phyloP scores from a whole-genome alignment of 352 stramenopile genomes.

The Globisporangium abappressorium region DNA sequence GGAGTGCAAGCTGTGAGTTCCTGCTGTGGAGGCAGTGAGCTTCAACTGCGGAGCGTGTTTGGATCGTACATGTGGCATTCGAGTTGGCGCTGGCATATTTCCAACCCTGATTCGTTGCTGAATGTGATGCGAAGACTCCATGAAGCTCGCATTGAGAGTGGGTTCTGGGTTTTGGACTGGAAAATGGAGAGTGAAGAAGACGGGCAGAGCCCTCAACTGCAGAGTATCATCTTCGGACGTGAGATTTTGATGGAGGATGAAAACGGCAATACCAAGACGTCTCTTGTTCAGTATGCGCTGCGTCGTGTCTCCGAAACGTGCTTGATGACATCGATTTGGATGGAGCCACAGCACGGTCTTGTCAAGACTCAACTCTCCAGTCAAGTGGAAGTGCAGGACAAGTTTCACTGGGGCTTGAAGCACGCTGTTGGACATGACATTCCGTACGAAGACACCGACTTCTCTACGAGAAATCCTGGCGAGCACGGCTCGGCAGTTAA shows the following conservation, averaged over 20 bases:
- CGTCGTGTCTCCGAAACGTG: slow-evolving; percentile 66
- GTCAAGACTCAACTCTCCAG: slow-evolving; percentile 56
- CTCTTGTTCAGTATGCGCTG: slow-evolving; percentile 78
- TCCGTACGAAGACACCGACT: slow-evolving; percentile 42
- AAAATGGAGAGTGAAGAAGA: slow-evolving; percentile 61
- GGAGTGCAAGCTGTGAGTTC: slow-evolving; percentile 29
- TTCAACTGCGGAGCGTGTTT: slow-evolving; percentile 75
- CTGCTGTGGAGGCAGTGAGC: slow-evolving; percentile 78
- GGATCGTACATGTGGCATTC: slow-evolving; percentile 87
- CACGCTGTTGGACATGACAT: slow-evolving; percentile 68
- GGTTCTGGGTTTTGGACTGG: slow-evolving; percentile 86
- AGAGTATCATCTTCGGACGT: slow-evolving; percentile 78
- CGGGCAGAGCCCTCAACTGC: slow-evolving; percentile 39
- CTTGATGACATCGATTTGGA: slow-evolving; percentile 88
- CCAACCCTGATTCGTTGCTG: slow-evolving; percentile 46
- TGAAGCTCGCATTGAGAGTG: slow-evolving; percentile 61
- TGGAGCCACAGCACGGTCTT: slow-evolving; percentile 81
- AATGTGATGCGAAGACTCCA: slow-evolving; percentile 72
- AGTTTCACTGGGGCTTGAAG: slow-evolving; percentile 63
- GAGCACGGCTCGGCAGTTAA: slow-evolving; percentile 3
- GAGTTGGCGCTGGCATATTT: slow-evolving; percentile 80
- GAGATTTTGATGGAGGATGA: slow-evolving; percentile 86
- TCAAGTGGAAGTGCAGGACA: slow-evolving; percentile 42
- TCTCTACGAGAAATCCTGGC: not conserved
- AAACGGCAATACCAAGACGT: slow-evolving; percentile 67